A percentile compares a stretch with the other conserved stretches of the same genome.
phyloP scores from a whole-genome alignment of 2,329 filamentous ascomycete genomes.

The Lachnellula occidentalis region DNA sequence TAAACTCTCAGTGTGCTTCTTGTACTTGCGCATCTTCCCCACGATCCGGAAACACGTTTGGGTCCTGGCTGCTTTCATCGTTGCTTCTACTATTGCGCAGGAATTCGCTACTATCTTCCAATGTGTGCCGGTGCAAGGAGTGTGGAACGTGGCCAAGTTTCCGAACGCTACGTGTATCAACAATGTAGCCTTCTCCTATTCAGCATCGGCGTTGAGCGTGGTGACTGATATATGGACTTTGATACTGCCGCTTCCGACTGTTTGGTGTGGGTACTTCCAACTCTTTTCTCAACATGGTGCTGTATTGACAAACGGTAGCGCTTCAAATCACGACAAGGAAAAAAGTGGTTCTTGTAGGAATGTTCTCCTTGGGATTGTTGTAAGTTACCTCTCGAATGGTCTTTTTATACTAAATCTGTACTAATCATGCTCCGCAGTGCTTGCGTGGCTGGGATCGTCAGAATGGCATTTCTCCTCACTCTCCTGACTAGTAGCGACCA shows the following conservation, averaged over 20 bases:
- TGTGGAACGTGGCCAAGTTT: background rate
- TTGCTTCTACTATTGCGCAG: slow-evolving; percentile 1
- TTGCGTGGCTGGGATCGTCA: slow-evolving; percentile 8
- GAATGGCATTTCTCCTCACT: slow-evolving; percentile 5
- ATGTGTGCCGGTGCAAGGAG: background rate
- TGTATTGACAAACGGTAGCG: background rate
- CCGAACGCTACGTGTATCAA: background rate
- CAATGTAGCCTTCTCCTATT: slow-evolving; percentile 2
- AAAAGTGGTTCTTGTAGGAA: slow-evolving; percentile 1
- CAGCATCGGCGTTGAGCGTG: background rate
- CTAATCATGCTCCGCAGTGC: background rate
- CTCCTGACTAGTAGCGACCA: background rate
- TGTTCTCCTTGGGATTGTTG: slow-evolving; percentile 5
- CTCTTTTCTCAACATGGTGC: background rate
- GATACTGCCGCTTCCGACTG: background rate
- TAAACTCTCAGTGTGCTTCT: background rate
- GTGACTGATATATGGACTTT: slow-evolving; percentile 2
- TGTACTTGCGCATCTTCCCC: slow-evolving; percentile 1
- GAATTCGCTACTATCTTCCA: slow-evolving; percentile 2
- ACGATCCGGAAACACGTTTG: background rate
- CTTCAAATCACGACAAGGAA: background rate
- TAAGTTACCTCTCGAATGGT: background rate
- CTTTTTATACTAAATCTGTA: background rate
- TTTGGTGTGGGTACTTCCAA: background rate
- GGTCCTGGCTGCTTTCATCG: background rate